Base-by-base conservation (phyloP, 495 filamentous ascomycete species). In the Aspergillus indologenus region DNA sequence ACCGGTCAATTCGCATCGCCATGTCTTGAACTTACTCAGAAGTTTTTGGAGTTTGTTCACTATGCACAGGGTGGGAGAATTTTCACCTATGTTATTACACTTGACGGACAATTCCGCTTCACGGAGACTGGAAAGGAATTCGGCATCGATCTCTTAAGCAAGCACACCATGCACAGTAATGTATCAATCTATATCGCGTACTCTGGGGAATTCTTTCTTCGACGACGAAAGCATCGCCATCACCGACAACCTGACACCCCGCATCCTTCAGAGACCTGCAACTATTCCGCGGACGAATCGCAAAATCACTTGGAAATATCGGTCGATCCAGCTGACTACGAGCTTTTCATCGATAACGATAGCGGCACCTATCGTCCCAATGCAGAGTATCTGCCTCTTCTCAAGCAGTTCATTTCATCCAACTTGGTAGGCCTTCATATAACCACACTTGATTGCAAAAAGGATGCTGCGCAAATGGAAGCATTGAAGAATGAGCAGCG, bases 41-140 rank as follows among this genome's bases (percentile, higher is more conserved):
- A 91, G 60, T 94, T 98, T 69, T 79, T 98, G 19, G 87, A 91
- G 43, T 87, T 96, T 72, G 88, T 85, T 1, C 90, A 96, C 59
- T 90, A 87, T 64, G 91, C 91, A 61, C 85, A 90, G 63, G 92
- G 90, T 23, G 86, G 89, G 5, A 84, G 91, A 12, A 86, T 96
- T 40, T 97, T 91, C 67, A 98, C 93, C 22, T 98, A 96, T 63
- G 86, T 97, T 14, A 76, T 98, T 5, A 96, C 91, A 0, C 79
- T 97, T 18, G 93, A 98, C 63, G 88, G 86, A 5, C 78, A 90
- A 31, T 79, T 94, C 63, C 87, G 90, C 21, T 98, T 96, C 72
- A 96, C 92, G 0, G 92, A 96, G 70, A 98, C 93, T 0, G 92
- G 92, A 8, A 91, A 92, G 59, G 91, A 96, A 67, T 96, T 97